These are phyloP conservation scores for Linnemannia hyalina DNA, from an alignment of 192 early-diverging fungal genomes.

Conservation along the genomic window DNA sequence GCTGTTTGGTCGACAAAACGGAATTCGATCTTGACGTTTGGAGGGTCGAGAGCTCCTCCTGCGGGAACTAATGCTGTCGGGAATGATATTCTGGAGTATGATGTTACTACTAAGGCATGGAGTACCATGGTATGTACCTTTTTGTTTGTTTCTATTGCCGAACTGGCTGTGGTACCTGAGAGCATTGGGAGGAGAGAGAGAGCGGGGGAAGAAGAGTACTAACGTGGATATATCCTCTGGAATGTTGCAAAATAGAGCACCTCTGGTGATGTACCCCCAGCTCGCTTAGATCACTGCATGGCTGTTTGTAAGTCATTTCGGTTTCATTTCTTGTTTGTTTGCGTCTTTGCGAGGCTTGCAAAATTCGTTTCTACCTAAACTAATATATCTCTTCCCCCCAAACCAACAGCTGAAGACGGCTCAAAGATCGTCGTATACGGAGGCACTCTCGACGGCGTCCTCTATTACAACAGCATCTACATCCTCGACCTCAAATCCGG, in stretches of 20 bases:
- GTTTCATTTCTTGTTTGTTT: background rate
- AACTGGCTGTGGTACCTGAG: background rate
- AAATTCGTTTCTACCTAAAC: background rate
- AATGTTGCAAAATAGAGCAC: slow-evolving; percentile 26
- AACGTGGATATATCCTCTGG: background rate
- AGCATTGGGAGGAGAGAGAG: background rate
- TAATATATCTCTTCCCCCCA: background rate
- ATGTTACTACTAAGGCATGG: slow-evolving; percentile 24
- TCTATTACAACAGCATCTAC: slow-evolving; percentile 34
- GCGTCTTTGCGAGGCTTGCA: background rate
- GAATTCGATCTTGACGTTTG: slow-evolving; percentile 43
- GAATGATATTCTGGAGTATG: slow-evolving; percentile 19
- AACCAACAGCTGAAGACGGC: slow-evolving; percentile 38
- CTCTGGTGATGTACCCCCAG: slow-evolving; percentile 30
- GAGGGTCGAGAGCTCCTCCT: slow-evolving; percentile 37
- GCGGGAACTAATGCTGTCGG: slow-evolving; percentile 2
- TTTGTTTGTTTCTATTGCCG: background rate
- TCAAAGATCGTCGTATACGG: slow-evolving; percentile 44
- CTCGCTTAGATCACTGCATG: slow-evolving; percentile 53
- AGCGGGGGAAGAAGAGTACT: background rate
- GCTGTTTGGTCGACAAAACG: slow-evolving; percentile 31
- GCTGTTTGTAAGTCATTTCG: slow-evolving; percentile 33
- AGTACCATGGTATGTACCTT: slow-evolving; percentile 34
- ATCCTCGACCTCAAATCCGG: slow-evolving; percentile 38
- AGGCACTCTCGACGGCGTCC: slow-evolving; percentile 19